Base-by-base conservation (phyloP, 768 basidiomycete species). In the Kockovaella imperatae region DNA sequence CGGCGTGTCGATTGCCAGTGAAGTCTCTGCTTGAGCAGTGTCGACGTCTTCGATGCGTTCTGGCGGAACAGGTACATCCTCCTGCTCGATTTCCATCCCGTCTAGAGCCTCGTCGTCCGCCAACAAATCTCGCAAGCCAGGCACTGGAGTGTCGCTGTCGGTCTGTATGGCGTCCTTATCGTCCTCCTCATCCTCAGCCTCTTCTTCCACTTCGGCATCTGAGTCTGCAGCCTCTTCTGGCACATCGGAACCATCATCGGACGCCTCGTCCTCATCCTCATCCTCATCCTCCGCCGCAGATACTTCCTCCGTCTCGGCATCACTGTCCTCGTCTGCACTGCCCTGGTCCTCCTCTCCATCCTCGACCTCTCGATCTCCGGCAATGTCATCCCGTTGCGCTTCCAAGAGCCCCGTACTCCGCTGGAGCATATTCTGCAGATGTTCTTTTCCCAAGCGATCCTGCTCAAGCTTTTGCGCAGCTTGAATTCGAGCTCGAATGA, bases 341-440 rank as follows among this genome's bases (percentile, higher is more conserved):
- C 49, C 52, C 14, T 52, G 43, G 4, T 35, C 49, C n/a, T 54
- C 51, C 15, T 49, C 36, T 24, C 24, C 54, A 35, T 51, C 54
- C 35, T 47, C 60, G 7, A 31, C 42, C 29, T 42, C 40, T 31
- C 45, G 41, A 70, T 45, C 41, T 77, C 78, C 6, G 1, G 74
- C 73, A 36, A 89, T 71, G 58, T 86, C 84, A 1, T 78, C 76
- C 38, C 84, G 82, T 61, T 93, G 91, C 1, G 86, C 84, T 60
- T 85, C 83, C 51, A 95, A 73, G 48, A 93, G 80, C 40, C 84
- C 82, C 0, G 86, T 86, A 29, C 87, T 91, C 60, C 91, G 84
- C 70, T 88, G 80, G 38, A 96, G 75, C 54, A 96, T 87, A 3
- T 84, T 86, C 67, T 91, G 86, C 18, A 96, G 77, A 71, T 95